A percentile compares a stretch with the other conserved stretches of the same genome.
phyloP scores from a whole-genome alignment of 2,329 filamentous ascomycete genomes.

The Xylariaceae sp. region DNA sequence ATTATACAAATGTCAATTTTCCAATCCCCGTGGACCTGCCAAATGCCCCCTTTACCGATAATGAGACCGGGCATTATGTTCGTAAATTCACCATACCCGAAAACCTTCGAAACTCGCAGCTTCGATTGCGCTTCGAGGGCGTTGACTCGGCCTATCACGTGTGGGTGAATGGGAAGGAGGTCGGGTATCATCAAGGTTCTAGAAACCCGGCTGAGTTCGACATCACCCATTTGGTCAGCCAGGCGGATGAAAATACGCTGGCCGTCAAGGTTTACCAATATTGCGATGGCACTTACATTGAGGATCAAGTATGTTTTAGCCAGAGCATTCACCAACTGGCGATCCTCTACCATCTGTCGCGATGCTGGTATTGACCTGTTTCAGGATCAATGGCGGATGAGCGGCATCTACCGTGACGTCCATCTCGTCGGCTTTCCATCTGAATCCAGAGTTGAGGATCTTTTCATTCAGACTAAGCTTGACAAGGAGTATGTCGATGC shows the following conservation, averaged over 20 bases:
- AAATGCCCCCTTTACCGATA: slow-evolving; percentile 51
- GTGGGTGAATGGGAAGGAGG: slow-evolving; percentile 55
- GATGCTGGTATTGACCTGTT: background rate
- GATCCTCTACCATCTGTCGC: background rate
- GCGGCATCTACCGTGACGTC: slow-evolving; percentile 51
- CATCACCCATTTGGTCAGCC: slow-evolving; percentile 44
- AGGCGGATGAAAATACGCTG: slow-evolving; percentile 43
- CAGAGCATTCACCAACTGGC: background rate
- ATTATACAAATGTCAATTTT: slow-evolving; percentile 64
- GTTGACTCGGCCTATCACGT: slow-evolving; percentile 61
- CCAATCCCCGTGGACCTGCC: slow-evolving; percentile 63
- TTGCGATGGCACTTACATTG: slow-evolving; percentile 58
- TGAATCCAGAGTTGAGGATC: slow-evolving; percentile 51
- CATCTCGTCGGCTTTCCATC: slow-evolving; percentile 53
- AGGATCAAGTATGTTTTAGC: slow-evolving; percentile 42
- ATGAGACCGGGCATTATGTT: slow-evolving; percentile 51
- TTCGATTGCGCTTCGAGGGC: slow-evolving; percentile 58
- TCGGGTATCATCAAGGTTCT: slow-evolving; percentile 60
- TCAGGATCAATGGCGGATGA: slow-evolving; percentile 58
- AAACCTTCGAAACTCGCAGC: slow-evolving; percentile 38
- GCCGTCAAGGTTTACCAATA: slow-evolving; percentile 58
- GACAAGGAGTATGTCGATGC: slow-evolving; percentile 51
- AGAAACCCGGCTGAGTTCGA: slow-evolving; percentile 62
- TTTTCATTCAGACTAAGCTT: slow-evolving; percentile 51
- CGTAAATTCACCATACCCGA: slow-evolving; percentile 46